Conservation (phyloP, 2,329 filamentous ascomycete genomes). For the Stemphylium vesicarium region DNA sequence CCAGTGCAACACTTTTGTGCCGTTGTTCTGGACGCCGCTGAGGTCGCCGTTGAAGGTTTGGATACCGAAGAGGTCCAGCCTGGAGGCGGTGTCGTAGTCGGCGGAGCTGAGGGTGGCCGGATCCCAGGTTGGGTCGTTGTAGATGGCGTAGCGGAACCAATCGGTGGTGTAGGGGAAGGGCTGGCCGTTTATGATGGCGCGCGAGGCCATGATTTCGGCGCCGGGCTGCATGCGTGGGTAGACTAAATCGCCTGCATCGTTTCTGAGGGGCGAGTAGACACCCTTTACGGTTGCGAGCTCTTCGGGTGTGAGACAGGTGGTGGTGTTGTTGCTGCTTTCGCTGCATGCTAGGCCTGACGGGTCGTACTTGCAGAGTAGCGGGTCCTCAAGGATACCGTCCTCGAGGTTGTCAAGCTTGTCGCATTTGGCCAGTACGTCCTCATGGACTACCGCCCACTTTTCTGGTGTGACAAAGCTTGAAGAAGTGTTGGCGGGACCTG, state of each 20-base stretch:
- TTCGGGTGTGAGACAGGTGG: conserved; percentile 52
- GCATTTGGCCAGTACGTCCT: conserved; percentile 57
- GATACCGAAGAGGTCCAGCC: conserved; percentile 48
- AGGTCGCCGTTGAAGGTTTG: conserved; percentile 53
- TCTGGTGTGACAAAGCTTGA: conserved; percentile 49
- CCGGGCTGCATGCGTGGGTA: conserved; percentile 61
- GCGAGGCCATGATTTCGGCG: conserved; percentile 50
- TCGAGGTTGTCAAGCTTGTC: conserved; percentile 56
- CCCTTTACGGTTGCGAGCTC: conserved; percentile 55
- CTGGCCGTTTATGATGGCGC: conserved; percentile 48
- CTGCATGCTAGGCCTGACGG: conserved; percentile 50
- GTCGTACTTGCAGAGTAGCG: conserved; percentile 53
- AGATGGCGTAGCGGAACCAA: conserved; percentile 59
- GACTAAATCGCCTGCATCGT: conserved; percentile 53
- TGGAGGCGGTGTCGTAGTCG: conserved; percentile 52
- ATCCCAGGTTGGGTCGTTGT: conserved; percentile 54
- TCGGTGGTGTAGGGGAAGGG: conserved; percentile 54
- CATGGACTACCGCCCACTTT: conserved; percentile 51
- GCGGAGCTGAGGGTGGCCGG: conserved; percentile 45
- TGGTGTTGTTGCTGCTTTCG: conserved; percentile 38
- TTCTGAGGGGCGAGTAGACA: conserved; percentile 52
- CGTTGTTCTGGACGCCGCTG: conserved; percentile 44
- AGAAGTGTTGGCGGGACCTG: conserved; percentile 34
- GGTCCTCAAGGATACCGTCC: conserved; percentile 58
- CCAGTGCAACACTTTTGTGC: conserved; percentile 56